Evolutionary conservation across 176 grass and related monocot genomes (phyloP), one percentile per base, ranked within the genome.

Genomic region (Chrysopogon serrulatus): DNA sequence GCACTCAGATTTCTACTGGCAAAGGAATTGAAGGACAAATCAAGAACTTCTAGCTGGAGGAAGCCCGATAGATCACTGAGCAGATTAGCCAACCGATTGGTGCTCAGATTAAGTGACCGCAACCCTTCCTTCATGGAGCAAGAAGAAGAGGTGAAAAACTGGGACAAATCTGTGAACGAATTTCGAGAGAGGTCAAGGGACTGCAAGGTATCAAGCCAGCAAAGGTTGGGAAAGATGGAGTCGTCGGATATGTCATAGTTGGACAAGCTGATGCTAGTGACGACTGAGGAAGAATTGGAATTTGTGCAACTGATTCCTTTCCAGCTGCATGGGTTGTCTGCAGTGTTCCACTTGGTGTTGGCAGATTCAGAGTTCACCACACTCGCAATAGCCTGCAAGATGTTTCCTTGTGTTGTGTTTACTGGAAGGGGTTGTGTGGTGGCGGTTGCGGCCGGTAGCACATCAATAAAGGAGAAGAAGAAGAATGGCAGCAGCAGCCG

Each of bases 121-220:
- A n/a, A n/a, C n/a, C n/a, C n/a, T n/a, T n/a, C n/a, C n/a, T n/a
- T n/a, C n/a, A n/a, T n/a, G n/a, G n/a, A n/a, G n/a, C n/a, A n/a
- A n/a, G n/a, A n/a, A n/a, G n/a, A n/a, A n/a, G n/a, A n/a, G n/a
- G n/a, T n/a, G n/a, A n/a, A n/a, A n/a, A n/a, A n/a, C n/a, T n/a
- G 40, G 3, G 84, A 54, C 48, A 93, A 63, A 40, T 12, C 23
- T 43, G 65, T 40, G 10, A 93, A 34, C 0, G 0, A 4, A 61
- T 93, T 93, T 4, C 3, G 5, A 1, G 91, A 93, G 33, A 93
- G 81, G 21, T 93, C 57, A 12, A 93, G 91, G 8, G 13, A 4
- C 15, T 51, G 11, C 78, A 93, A 41, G 59, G 71, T 68, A 28
- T 86, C 33, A 2, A 93, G 45, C 23, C 0, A 27, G 73, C 91